Evolutionary conservation across 352 stramenopile species (phyloP), one percentile per base, ranked within the genome.

Genomic region (Phytophthora europaea): DNA sequence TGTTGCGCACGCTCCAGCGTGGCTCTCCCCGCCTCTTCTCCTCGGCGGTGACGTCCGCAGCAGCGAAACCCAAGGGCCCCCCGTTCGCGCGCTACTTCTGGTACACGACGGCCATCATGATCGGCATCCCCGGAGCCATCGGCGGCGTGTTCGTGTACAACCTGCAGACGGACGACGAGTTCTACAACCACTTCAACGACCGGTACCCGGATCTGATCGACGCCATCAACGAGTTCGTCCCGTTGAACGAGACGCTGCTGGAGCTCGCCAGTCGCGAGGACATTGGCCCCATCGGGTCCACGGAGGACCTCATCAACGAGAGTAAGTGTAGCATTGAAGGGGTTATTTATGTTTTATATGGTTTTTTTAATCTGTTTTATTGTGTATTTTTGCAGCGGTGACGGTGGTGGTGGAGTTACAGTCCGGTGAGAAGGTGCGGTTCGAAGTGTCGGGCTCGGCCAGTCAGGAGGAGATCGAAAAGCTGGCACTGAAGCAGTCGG

Each of bases 131-230:
- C 0, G 71, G 83, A 13, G 82, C 63, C 22, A 75, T 93, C 16
- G 86, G 82, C 34, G 87, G 70, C 23, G 79, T 84, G 53, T 96
- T 96, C 53, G 86, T 96, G 67, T 89, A 96, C 81, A 96, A 96
- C 69, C 74, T 96, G 45, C 83, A 90, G 76, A 83, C 79, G 10
- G 89, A 96, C 73, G 84, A 93, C 67, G 84, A 90, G 61, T 96
- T 96, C 70, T 94, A 94, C 76, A 85, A 78, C 71, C 85, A 96
- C 64, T 96, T 96, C 61, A 92, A 89, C 51, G 84, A 90, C 65
- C 87, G 89, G 13, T 96, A 94, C 76, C 89, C 89, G 15, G 86
- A 96, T 6, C 58, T 96, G 2, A 84, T 96, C 28, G 79, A 82
- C 13, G 65, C 72, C 9, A 90, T 96, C 58, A 84, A 94, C 65